Conservation (phyloP, 768 basidiomycete genomes). For the Leccinellum albellum region DNA sequence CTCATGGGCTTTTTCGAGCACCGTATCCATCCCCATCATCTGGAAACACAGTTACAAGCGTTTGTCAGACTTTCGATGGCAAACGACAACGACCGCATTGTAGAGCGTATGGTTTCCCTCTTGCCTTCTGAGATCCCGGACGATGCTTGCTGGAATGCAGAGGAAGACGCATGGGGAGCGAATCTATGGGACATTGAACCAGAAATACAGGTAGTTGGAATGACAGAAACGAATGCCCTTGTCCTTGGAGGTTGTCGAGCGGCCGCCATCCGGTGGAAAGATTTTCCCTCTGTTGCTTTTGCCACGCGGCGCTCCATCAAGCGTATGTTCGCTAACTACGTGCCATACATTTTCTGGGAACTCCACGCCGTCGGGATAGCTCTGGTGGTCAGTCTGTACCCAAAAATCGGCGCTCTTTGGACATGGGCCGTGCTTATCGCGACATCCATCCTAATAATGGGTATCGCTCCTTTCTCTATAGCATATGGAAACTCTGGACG, state of each 20-base stretch:
- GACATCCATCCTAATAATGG: slow-evolving; percentile 7
- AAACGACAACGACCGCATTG: slow-evolving; percentile 20
- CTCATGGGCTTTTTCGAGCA: slow-evolving; percentile 28
- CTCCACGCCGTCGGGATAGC: background rate
- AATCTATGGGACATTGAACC: slow-evolving; percentile 22
- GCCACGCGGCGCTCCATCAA: slow-evolving; percentile 11
- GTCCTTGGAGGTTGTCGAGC: slow-evolving; percentile 25
- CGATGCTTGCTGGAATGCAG: slow-evolving; percentile 17
- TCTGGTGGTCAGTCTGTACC: background rate
- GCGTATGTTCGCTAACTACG: slow-evolving; percentile 3
- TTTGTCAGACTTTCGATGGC: slow-evolving; percentile 23
- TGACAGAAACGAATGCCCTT: slow-evolving; percentile 13
- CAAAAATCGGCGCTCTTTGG: no score
- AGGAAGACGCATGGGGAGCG: slow-evolving; percentile 15
- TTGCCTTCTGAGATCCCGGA: slow-evolving; percentile 2
- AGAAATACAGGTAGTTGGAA: slow-evolving; percentile 14
- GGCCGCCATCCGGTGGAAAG: slow-evolving; percentile 21
- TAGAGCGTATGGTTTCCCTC: slow-evolving; percentile 23
- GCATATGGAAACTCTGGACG: slow-evolving; percentile 18
- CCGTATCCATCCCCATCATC: slow-evolving; percentile 16
- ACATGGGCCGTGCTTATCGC: background rate
- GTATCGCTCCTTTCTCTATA: slow-evolving; percentile 7
- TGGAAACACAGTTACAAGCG: slow-evolving; percentile 21
- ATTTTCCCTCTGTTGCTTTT: slow-evolving; percentile 19
- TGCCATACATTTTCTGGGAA: slow-evolving; percentile 7